These are phyloP conservation scores for Combretum micranthum DNA, from an alignment of 345 rosid species.

Conservation along the genomic window DNA sequence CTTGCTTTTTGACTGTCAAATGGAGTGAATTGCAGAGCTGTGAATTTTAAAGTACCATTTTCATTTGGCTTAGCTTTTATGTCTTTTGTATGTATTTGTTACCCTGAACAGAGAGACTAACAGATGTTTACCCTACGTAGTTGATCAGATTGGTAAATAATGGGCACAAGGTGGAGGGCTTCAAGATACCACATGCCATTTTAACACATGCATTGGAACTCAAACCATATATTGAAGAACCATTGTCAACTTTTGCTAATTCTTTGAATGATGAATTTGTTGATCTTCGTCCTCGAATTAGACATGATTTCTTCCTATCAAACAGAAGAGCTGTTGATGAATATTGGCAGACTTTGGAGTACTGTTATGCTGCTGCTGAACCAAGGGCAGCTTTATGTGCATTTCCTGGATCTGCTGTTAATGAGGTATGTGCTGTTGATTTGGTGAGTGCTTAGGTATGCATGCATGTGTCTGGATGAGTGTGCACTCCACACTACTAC, in stretches of 20 bases:
- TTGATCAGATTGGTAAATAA: conserved; percentile 63
- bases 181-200: conserved; percentile 43
- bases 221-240: conserved; percentile 91
- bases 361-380: conserved; percentile 90
- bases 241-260: conserved; percentile 41
- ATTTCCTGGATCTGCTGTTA: conserved; percentile 91
- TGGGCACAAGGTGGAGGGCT: conserved; percentile 41
- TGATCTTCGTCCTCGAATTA: conserved; percentile 88
- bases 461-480: no score
- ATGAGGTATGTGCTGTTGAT: conserved; percentile 42
- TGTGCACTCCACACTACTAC: no score
- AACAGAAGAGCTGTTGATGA: conserved; percentile 79
- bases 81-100: neutral
- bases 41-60: no score
- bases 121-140: conserved; percentile 32
- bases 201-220: conserved; percentile 76
- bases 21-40: no score
- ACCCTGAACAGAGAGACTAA: conserved; percentile 9
- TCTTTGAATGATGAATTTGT: conserved; percentile 37
- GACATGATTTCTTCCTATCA: conserved; percentile 81
- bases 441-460: no score
- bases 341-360: conserved; percentile 91
- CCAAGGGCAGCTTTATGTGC: conserved; percentile 74
- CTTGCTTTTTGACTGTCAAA: no score
- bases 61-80: neutral